Base-by-base conservation (phyloP, 345 rosid species). In the Carallia brachiata region DNA sequence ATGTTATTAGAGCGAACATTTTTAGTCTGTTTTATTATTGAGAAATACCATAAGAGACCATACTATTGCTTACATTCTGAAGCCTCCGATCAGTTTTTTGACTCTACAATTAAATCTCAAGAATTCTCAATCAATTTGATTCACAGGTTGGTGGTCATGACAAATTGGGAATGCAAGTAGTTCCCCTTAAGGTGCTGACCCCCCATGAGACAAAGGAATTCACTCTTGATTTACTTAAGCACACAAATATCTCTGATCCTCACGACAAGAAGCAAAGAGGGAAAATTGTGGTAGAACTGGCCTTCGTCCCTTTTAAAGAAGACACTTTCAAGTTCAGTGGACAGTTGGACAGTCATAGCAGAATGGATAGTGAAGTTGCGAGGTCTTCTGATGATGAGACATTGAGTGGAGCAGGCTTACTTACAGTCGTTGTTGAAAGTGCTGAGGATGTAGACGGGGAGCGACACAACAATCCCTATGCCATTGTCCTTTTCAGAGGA, bases 361-460 rank as follows among this genome's bases (percentile, higher is more conserved):
- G 78, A 19, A 80, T 39, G 47, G 84, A 74, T 57, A 84, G 81
- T 63, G 73, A 55, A 52, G 67, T 36, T 3, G 79, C 75, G 8
- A 63, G 68, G 67, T 77, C 82, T 66, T 80, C 81, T 5, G 80
- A 67, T 4, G 79, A 79, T 5, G 88, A 81, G 60, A 68, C 66
- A 67, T 75, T 75, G 32, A 76, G 69, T 23, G 77, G 80, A 19
- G 86, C 89, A 9, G 96, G 96, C 78, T 75, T 90, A 62, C 91
- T 90, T 74, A 75, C 89, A 4, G 88, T 90, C 34, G 34, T 63
- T 16, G 80, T 90, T 68, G 86, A 78, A 75, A 85, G 87, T 34
- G 96, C 96, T 0, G 83, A 86, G 77, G 90, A 86, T 73, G 83
- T 90, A 0, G 96, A 90, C 28, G 90, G 92, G 31, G 82, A 82